These are phyloP conservation scores for Lactifluus volemus DNA, from an alignment of 768 basidiomycete species.

Conservation along the genomic window DNA sequence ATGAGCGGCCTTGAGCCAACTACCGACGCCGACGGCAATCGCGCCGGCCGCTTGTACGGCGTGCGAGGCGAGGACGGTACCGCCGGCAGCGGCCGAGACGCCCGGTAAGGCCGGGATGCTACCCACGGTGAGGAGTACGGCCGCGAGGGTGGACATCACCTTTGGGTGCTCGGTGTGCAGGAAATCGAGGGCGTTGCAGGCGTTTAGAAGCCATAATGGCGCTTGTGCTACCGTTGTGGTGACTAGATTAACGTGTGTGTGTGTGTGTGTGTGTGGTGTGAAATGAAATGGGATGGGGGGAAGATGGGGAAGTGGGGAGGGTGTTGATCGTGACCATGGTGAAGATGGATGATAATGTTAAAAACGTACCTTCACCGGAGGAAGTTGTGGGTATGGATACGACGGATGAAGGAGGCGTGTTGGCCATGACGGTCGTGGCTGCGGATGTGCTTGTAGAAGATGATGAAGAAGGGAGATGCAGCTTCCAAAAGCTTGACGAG, in stretches of 20 bases:
- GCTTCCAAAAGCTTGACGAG: slow-evolving; percentile 15
- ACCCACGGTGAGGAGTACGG: slow-evolving; percentile 72
- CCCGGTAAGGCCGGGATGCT: slow-evolving; percentile 66
- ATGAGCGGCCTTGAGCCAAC: slow-evolving; percentile 41
- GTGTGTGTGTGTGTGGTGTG: neutral
- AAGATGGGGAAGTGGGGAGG: too few species aligned
- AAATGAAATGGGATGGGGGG: neutral
- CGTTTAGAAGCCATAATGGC: slow-evolving; percentile 70
- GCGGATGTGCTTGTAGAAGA: slow-evolving; percentile 4
- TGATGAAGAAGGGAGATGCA: neutral
- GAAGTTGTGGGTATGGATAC: slow-evolving; percentile 3
- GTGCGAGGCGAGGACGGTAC: slow-evolving; percentile 61
- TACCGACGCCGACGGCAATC: slow-evolving; percentile 67
- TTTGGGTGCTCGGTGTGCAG: slow-evolving; percentile 70
- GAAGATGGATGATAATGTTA: neutral
- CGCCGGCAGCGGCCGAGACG: slow-evolving; percentile 59
- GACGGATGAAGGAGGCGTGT: neutral
- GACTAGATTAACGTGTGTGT: slow-evolving; percentile 18
- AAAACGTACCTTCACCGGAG: slow-evolving; percentile 16
- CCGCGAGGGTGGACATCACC: slow-evolving; percentile 63
- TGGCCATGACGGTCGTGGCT: neutral
- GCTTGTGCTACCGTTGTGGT: slow-evolving; percentile 46
- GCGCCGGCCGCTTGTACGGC: slow-evolving; percentile 75
- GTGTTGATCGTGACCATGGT: too few species aligned
- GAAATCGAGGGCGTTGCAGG: slow-evolving; percentile 65